Percentiles rank a stretch among this genome's conserved stretches.
These are phyloP conservation scores for Mortierella claussenii DNA, from an alignment of 192 early-diverging fungal species.

Conservation along the genomic window DNA sequence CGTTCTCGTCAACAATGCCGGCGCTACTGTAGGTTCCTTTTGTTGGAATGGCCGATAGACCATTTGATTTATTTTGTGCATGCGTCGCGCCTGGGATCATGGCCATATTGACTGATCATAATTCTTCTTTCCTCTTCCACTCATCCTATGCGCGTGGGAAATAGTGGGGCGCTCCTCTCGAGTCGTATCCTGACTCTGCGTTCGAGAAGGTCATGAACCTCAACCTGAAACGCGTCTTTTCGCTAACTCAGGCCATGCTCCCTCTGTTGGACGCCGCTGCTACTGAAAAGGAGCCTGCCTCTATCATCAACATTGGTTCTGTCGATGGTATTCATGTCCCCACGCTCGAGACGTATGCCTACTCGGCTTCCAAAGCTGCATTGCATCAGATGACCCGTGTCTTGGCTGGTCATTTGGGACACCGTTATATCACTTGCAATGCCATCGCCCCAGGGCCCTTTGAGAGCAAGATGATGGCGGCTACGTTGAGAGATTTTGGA, in stretches of 20 bases:
- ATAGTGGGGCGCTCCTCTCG: constrained; percentile 65
- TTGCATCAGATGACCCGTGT: constrained; percentile 82
- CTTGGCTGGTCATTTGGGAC: constrained; percentile 72
- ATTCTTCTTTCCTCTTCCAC: not conserved
- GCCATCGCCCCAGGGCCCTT: constrained; percentile 80
- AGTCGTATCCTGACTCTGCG: constrained; percentile 67
- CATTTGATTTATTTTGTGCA: not conserved
- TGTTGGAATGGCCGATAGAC: too few relatives aligned
- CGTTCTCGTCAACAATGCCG: constrained; percentile 91
- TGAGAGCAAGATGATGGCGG: constrained; percentile 83
- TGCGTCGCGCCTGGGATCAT: not conserved
- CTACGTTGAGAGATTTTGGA: constrained; percentile 65
- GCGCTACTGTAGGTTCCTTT: constrained; percentile 55
- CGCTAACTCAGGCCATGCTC: constrained; percentile 79
- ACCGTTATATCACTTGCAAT: constrained; percentile 71
- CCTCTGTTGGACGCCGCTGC: constrained; percentile 76
- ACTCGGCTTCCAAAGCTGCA: constrained; percentile 83
- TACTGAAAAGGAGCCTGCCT: constrained; percentile 67
- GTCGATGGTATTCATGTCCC: constrained; percentile 73
- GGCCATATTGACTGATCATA: not conserved
- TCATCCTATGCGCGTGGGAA: too few relatives aligned
- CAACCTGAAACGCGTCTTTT: constrained; percentile 86
- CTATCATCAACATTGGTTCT: constrained; percentile 92
- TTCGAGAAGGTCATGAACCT: constrained; percentile 86
- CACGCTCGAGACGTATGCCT: constrained; percentile 70